Percentiles rank a stretch among this genome's conserved stretches.
These are phyloP conservation scores for Antitrichia curtipendula DNA, from an alignment of 225 moss, liverwort and hornwort species.

Conservation along the genomic window DNA sequence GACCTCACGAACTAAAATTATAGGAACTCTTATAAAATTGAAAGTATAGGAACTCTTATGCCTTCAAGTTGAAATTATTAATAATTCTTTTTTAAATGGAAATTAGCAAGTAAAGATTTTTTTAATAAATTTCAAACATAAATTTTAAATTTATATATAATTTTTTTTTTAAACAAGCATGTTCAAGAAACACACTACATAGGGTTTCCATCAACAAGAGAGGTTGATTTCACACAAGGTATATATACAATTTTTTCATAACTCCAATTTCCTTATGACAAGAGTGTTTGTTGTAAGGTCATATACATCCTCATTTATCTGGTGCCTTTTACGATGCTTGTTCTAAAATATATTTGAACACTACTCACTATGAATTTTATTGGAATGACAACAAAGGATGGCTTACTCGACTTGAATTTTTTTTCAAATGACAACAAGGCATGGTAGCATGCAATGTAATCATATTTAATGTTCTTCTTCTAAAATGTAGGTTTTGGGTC, in stretches of 20 bases:
- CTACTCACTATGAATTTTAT: not conserved
- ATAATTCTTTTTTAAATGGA: not conserved
- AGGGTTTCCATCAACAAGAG: no score
- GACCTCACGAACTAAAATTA: not conserved
- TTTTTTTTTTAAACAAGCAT: no score
- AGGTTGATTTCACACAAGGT: no score
- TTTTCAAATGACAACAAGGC: not conserved
- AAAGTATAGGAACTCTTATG: not conserved
- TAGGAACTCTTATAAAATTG: not conserved
- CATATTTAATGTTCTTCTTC: fast-evolving
- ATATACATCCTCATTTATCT: not conserved
- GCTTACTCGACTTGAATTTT: no score
- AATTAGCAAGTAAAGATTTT: not conserved
- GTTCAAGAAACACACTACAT: no score
- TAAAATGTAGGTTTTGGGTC: not conserved
- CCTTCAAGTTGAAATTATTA: not conserved
- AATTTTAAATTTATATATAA: not conserved
- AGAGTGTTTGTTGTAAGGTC: not conserved
- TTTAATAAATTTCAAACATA: fast-evolving
- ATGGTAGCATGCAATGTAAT: not conserved
- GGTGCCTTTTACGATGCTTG: fast-evolving
- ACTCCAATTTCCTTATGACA: not conserved
- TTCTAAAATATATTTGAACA: not conserved
- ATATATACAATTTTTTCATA: no score
- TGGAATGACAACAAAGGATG: not conserved